phyloP scores from a whole-genome alignment of 352 stramenopile genomes.

The Globisporangium parvum region DNA sequence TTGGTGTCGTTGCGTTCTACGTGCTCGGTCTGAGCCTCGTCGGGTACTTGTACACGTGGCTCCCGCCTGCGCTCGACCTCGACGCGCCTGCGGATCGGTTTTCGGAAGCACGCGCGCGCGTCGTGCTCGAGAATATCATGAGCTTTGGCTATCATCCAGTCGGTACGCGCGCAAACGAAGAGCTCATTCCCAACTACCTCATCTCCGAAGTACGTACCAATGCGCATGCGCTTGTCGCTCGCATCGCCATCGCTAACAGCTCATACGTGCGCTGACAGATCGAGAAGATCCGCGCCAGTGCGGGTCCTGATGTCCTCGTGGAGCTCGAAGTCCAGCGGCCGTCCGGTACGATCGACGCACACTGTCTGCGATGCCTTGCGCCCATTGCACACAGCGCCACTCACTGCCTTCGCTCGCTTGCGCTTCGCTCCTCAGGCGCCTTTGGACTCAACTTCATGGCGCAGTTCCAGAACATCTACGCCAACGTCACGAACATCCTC shows the following conservation, averaged over 20 bases:
- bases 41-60: slow-evolving; percentile 43
- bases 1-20: slow-evolving; percentile 45
- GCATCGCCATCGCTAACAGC: neutral
- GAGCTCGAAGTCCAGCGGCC: slow-evolving; percentile 64
- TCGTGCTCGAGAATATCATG: slow-evolving; percentile 62
- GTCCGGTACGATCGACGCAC: slow-evolving; percentile 33
- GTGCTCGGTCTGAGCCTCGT: slow-evolving; percentile 26
- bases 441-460: slow-evolving; percentile 75
- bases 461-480: slow-evolving; percentile 84
- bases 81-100: slow-evolving; percentile 35
- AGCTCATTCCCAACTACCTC: slow-evolving; percentile 50
- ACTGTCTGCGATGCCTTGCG: too few relatives aligned
- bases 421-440: slow-evolving; percentile 34
- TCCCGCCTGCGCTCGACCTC: slow-evolving; percentile 33
- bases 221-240: neutral
- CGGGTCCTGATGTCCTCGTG: slow-evolving; percentile 27
- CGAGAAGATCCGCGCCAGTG: slow-evolving; percentile 35
- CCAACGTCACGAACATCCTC: slow-evolving; percentile 79
- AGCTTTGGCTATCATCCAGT: slow-evolving; percentile 66
- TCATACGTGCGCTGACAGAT: slow-evolving; percentile 25
- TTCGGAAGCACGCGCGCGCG: slow-evolving; percentile 47
- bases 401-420: neutral
- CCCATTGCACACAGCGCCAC: too few relatives aligned
- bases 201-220: slow-evolving; percentile 31
- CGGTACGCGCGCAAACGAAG: slow-evolving; percentile 58